Base-by-base conservation (phyloP, 176 grass and related monocot species). In the Ensete ventricosum region DNA sequence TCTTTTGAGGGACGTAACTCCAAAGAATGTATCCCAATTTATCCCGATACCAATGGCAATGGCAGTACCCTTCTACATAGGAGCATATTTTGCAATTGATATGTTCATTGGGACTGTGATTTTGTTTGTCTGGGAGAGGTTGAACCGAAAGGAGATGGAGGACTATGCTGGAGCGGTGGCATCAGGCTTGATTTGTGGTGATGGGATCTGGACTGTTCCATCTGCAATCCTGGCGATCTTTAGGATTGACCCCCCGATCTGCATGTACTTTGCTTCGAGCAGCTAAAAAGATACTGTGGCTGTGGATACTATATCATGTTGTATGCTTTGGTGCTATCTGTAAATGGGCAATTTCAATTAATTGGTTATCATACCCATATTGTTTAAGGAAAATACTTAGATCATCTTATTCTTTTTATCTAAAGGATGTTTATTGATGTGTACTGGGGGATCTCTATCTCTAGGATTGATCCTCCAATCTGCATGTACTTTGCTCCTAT, bases 41-140 rank as follows among this genome's bases (percentile, higher is more conserved):
- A 91, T 89, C 64, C 92, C 86, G 0, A 86, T 91, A 73, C 92
- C 92, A 2, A 96, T 96, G 88, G 92, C 88, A 50, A 87, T 96
- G 88, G 92, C 88, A n/a, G 55, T 96, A 12, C 88, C 92, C 9
- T 96, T 96, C 74, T 96, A 96, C 78, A 96, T 96, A 52, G 92
- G 92, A 52, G 92, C 88, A 4, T 91, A 91, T 82, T 91, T 96
- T 34, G 92, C 92, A 0, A 87, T 96, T 0, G 92, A 96, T 64
- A 96, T 96, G 92, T 96, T 96, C 34, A 77, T 96, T 0, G 92
- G 92, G 23, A 96, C 88, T 0, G 80, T 83, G 29, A 91, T 96
- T 76, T 80, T 96, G 53, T 96, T 87, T 3, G 74, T 91, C n/a
- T 96, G 92, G 92, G 84, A 96, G 70, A 72, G 20, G 77, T 12